A percentile compares a stretch with the other conserved stretches of the same genome.
phyloP scores from a whole-genome alignment of 2,329 filamentous ascomycete species.

The Penicillium nordicum region DNA sequence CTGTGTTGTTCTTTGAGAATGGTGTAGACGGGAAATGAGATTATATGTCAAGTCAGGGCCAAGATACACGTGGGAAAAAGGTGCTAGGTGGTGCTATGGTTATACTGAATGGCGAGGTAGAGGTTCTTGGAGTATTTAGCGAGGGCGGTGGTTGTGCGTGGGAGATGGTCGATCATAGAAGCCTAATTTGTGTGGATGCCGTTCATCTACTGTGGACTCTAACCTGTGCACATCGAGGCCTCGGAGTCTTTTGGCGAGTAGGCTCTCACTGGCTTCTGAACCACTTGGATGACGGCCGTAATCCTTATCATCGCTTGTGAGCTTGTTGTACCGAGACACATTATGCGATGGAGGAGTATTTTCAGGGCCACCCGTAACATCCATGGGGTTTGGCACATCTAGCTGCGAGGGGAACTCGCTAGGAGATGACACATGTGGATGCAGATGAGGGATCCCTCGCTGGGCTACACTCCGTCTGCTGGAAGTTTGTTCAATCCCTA shows the following conservation, averaged over 20 bases:
- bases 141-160: not conserved
- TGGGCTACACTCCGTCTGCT: conserved; percentile 57
- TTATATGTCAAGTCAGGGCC: not conserved
- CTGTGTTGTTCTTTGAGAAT: not conserved
- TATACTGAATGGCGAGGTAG: not conserved
- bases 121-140: not conserved
- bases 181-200: not conserved
- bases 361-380: conserved; percentile 21
- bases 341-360: conserved; percentile 25
- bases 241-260: conserved; percentile 67
- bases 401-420: conserved; percentile 12
- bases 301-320: conserved; percentile 62
- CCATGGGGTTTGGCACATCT: conserved; percentile 7
- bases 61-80: not conserved
- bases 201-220: conserved; percentile 15
- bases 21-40: not conserved
- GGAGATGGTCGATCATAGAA: not conserved
- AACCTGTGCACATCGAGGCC: conserved; percentile 54
- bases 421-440: conserved; percentile 11
- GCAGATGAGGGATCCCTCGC: conserved; percentile 14
- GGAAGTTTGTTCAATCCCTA: conserved; percentile 59
- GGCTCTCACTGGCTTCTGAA: conserved; percentile 56
- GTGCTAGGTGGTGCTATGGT: not conserved
- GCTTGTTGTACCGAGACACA: conserved; percentile 59
- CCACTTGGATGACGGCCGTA: conserved; percentile 56